A percentile compares a stretch with the other conserved stretches of the same genome.
phyloP scores from a whole-genome alignment of 2,329 filamentous ascomycete genomes.

The Sarocladium oryzae region DNA sequence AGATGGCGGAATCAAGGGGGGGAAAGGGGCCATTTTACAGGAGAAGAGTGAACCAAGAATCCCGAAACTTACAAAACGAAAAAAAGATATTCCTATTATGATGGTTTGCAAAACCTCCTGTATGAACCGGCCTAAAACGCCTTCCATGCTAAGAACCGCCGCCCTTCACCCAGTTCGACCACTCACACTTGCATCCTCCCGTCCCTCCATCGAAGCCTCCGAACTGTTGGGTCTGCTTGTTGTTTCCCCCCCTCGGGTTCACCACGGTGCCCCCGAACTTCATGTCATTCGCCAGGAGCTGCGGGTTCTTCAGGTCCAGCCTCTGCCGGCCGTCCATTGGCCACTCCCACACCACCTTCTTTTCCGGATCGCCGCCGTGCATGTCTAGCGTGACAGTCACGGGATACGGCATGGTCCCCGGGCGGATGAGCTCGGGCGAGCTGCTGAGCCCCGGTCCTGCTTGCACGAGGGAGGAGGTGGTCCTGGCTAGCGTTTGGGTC shows the following conservation, averaged over 20 bases:
- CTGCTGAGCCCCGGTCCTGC: constrained; percentile 18
- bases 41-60: no score
- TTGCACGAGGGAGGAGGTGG: constrained; percentile 32
- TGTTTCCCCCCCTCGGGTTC: constrained; percentile 38
- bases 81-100: background rate
- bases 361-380: constrained; percentile 48
- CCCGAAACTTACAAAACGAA: no score
- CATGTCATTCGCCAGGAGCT: constrained; percentile 43
- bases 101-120: background rate
- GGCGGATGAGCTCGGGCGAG: constrained; percentile 29
- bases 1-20: no score
- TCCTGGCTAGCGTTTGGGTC: constrained; percentile 44
- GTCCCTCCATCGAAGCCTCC: constrained; percentile 59
- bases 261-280: constrained; percentile 44
- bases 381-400: constrained; percentile 55
- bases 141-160: background rate
- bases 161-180: constrained; percentile 43
- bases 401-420: constrained; percentile 58
- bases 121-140: no score
- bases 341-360: constrained; percentile 51
- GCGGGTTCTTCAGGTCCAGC: constrained; percentile 36
- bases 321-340: constrained; percentile 39
- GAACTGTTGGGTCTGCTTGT: constrained; percentile 32
- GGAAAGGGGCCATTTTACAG: no score
- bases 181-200: constrained; percentile 56